Evolutionary conservation across 331 rosid species (phyloP), one percentile per base, ranked within the genome.

Genomic region (Acacia pycnantha): DNA sequence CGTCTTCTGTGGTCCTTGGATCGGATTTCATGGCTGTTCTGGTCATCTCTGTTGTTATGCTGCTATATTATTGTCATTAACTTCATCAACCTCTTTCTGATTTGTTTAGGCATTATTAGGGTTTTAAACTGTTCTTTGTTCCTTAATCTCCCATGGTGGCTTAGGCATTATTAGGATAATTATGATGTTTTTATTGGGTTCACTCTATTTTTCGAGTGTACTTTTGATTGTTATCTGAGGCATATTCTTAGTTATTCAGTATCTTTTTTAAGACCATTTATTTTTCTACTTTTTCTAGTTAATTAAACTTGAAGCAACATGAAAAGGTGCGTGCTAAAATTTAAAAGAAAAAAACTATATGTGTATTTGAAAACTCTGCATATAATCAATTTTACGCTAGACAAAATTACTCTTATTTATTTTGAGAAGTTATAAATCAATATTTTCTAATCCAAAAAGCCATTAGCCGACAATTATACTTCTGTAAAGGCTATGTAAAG

Each of bases 11-110:
- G 51, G 27, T 51, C 31, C 53, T 74, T 26, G 19, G 53, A 73
- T 53, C 79, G 18, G 74, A 35, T 35, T 43, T 70, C 73, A 6
- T 81, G 70, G 74, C 64, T 68, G 14, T 43, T 33, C 81, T 84
- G 4, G 16, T 76, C 77, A 43, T 74, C 26, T 73, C 78, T 43
- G 47, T 50, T 11, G 33, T 29, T 19, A 74, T 81, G 19, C 44
- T 77, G 79, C 27, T 21, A 16, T 51, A 51, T 51, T 51, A 18
- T 48, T 48, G 43, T 81, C 6, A 14, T 72, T 83, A 66, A 56
- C 51, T 56, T 31, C 19, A 9, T 83, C 70, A 76, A 22, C 2
- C 12, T 62, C 59, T 53, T 68, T 77, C 21, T 53, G 19, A 81
- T n/a, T 73, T 73, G 40, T 48, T 61, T 76, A 70, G 73, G 68